These are phyloP conservation scores for Blastocystis sp. DNA, from an alignment of 352 stramenopile genomes.

Conservation along the genomic window DNA sequence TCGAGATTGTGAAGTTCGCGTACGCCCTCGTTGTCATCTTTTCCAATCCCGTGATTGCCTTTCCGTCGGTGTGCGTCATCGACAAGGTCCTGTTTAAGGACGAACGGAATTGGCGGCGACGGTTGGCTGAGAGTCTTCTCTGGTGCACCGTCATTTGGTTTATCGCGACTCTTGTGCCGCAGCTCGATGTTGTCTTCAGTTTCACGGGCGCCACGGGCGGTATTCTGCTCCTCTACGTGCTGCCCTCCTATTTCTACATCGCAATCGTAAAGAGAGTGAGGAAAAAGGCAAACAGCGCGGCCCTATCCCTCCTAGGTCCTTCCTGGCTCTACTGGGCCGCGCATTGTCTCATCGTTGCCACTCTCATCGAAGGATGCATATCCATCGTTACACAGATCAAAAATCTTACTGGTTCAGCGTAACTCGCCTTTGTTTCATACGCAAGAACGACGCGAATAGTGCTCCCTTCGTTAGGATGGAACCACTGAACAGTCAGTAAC, in stretches of 20 bases:
- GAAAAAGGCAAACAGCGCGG: background rate
- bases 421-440: background rate
- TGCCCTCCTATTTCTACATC: conserved; percentile 50
- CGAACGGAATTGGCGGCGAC: background rate
- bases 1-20: conserved; percentile 68
- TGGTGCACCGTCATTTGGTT: conserved; percentile 44
- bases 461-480: background rate
- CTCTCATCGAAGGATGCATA: background rate
- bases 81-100: conserved; percentile 49
- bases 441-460: background rate
- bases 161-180: conserved; percentile 32
- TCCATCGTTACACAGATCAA: conserved; percentile 20
- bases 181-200: conserved; percentile 67
- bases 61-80: conserved; percentile 18
- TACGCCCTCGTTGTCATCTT: conserved; percentile 70
- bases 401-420: background rate
- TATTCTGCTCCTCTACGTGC: conserved; percentile 66
- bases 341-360: conserved; percentile 13
- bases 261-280: conserved; percentile 33
- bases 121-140: conserved; percentile 13
- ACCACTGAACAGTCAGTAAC: background rate
- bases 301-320: conserved; percentile 10
- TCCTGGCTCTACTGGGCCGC: conserved; percentile 16
- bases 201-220: conserved; percentile 64
- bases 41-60: conserved; percentile 70